Evolutionary conservation across 208 protist species (phyloP), one percentile per base, ranked within the genome.

Genomic region (Chromosphaera perkinsii): DNA sequence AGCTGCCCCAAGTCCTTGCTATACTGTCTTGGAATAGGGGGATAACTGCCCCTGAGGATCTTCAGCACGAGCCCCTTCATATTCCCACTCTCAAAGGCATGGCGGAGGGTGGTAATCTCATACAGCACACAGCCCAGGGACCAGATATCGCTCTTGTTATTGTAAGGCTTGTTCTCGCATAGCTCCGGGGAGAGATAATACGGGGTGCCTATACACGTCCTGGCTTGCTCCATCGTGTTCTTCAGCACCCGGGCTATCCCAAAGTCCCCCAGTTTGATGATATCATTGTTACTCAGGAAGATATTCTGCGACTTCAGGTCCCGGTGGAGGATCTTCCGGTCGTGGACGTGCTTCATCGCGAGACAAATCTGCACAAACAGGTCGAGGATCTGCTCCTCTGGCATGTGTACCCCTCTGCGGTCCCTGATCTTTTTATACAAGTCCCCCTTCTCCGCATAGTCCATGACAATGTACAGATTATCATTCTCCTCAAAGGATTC

Each of bases 351-450:
- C 42, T 83, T 68, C 2, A 83, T 9, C 26, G 56, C 78, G 0
- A 83, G 36, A 33, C 57, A 69, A 1, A 83, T 52, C 59, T 83
- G 78, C 22, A 67, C 31, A 37, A 83, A 83, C 66, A 58, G 80
- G 1, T 73, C 22, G 40, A 71, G 48, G 26, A 83, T 74, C n/a
- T 54, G 48, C 4, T 77, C 74, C 37, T 83, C 78, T 3, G 14
- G 24, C 37, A 83, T n/a, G n/a, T n/a, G n/a, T n/a, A n/a, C n/a
- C n/a, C n/a, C n/a, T n/a, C n/a, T n/a, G n/a, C n/a, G n/a, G n/a
- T n/a, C n/a, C n/a, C n/a, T n/a, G n/a, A n/a, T n/a, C n/a, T n/a
- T n/a, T n/a, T n/a, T 69, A 14, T 75, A 52, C 5, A 48, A 48
- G 20, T 48, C 42, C 20, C 42, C 42, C 42, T 48, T 20, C 20